Evolutionary conservation across 1,284 basidiomycete species (phyloP).

Genomic region (Chalciporus sp.): DNA sequence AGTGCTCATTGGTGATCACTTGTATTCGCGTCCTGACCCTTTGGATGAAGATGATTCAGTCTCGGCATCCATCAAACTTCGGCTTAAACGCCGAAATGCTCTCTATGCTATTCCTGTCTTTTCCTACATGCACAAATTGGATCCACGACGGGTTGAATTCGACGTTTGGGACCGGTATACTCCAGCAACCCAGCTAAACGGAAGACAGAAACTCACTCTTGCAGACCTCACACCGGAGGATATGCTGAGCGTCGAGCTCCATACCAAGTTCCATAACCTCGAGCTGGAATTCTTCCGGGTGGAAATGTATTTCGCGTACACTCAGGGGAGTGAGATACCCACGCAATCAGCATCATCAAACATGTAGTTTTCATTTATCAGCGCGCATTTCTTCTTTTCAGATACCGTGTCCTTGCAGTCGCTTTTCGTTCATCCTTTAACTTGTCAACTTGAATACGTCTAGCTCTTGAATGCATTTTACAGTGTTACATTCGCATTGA

Average conservation of each 20-base stretch:
- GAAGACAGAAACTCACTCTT: not conserved
- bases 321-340: not conserved
- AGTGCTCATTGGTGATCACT: not conserved
- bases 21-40: not conserved
- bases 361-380: not conserved
- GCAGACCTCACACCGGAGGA: not conserved
- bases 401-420: not conserved
- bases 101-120: not conserved
- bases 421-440: not conserved
- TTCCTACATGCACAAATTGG: not conserved
- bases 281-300: not conserved
- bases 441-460: not conserved
- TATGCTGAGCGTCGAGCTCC: not conserved
- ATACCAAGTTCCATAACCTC: not conserved
- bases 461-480: not conserved
- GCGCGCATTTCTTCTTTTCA: not conserved
- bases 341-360: no score
- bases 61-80: not conserved
- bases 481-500: not conserved
- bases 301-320: not conserved
- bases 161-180: not conserved
- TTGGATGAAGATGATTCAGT: not conserved
- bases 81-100: not conserved
- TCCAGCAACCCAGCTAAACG: not conserved
- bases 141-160: not conserved